These are phyloP conservation scores for Speleostelium caveatum DNA, from an alignment of 78 protist genomes.

Conservation along the genomic window DNA sequence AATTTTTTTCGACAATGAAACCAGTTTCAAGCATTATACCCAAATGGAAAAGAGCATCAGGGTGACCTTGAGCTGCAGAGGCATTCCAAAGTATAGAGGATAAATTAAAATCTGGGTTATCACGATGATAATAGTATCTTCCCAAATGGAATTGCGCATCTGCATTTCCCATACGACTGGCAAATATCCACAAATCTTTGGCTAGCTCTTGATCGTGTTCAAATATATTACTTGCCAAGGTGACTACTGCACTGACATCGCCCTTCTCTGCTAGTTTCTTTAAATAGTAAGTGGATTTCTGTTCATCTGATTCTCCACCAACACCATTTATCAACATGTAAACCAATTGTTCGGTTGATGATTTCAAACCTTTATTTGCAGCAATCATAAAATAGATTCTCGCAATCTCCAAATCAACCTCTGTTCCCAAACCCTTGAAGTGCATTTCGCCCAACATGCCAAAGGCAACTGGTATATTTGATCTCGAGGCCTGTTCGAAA, in stretches of 20 bases:
- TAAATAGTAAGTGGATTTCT: neutral
- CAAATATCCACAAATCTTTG: conserved; percentile 11
- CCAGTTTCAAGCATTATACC: conserved; percentile 48
- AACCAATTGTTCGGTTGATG: conserved; percentile 42
- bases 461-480: conserved; percentile 26
- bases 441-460: conserved; percentile 62
- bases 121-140: conserved; percentile 11
- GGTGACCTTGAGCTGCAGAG: neutral
- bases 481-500: conserved; percentile 1
- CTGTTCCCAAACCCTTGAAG: neutral
- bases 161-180: conserved; percentile 17
- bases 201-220: neutral
- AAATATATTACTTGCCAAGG: conserved; percentile 4
- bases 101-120: conserved; percentile 45
- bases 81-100: conserved; percentile 10
- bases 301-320: neutral
- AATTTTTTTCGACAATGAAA: neutral
- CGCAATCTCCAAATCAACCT: neutral
- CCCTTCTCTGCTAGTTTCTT: neutral
- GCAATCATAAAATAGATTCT: conserved; percentile 17
- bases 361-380: neutral
- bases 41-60: conserved; percentile 32
- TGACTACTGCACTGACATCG: neutral
- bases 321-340: conserved; percentile 5
- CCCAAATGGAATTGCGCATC: conserved; percentile 34